Base-by-base conservation (phyloP, 2,329 filamentous ascomycete species). In the Penicillium olsonii region DNA sequence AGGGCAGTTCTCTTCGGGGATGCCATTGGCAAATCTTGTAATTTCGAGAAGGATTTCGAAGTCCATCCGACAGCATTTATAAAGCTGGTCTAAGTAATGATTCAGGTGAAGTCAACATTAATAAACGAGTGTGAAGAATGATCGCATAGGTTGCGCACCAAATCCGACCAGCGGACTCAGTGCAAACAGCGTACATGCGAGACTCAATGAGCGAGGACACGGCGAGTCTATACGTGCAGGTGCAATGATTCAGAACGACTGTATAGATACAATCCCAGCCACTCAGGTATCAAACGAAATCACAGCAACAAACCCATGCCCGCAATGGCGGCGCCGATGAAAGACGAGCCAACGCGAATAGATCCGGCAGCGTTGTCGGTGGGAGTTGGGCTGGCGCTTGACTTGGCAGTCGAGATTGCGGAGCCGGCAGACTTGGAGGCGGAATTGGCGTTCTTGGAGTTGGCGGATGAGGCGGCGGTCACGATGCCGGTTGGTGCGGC, bases 301-400 rank as follows among this genome's bases (percentile, higher is more conserved):
- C 45, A 61, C 42, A 62, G 42, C 18, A 62, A 46, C 45, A 61
- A 40, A 11, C 52, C 50, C n/a, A 62, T 38, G 9, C 51, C 59
- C 1, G 48, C 58, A 18, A 65, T 15, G 17, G 54, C 24, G 26
- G 42, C 49, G 1, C 61, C 62, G 2, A 60, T 42, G n/a, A 63
- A 5, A 2, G 60, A 56, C 1, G 45, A 52, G 2, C 56, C 57
- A 3, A 42, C 52, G n/a, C 52, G 55, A 14, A 59, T 26, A 2
- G 51, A 42, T 6, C 47, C 53, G 9, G 61, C 58, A 5, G 57
- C 55, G 11, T 60, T 60, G 14, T 17, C 14, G 17, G 54, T 55
- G 8, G 55, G 37, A 6, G 59, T 52, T 3, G 57, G 52, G 1
- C 59, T 48, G 1, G 53, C 31, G 33, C 48, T 38, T 5, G 54